Base-by-base conservation (phyloP, 306 rosid genomes). In the Purshia tridentata region DNA sequence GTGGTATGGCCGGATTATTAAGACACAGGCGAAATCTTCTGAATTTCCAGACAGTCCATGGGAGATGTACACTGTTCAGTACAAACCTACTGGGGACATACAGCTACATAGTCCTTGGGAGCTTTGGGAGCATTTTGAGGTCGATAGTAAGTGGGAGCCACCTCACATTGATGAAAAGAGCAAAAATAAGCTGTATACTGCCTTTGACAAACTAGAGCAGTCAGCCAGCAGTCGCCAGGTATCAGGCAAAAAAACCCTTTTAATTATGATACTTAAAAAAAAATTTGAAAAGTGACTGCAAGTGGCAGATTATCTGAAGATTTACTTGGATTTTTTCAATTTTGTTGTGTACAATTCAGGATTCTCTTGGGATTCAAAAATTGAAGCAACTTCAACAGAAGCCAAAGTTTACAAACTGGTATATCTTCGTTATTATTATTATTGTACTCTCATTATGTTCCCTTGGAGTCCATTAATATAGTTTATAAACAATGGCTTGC, bases 41-140 rank as follows among this genome's bases (percentile, higher is more conserved):
- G 97, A 90, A 57, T 95, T 88, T 72, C 96, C 88, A 4, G 99
- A 91, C 39, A 88, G 97, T 85, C 98, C 99, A 53, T 95, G 99
- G 99, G 99, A 95, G 81, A 90, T 84, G 72, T 92, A 81, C 69
- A 81, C 82, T 51, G 81, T 95, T 73, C 87, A 76, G 77, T 95
- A 95, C 88, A 91, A 81, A 82, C 83, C 77, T 41, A 88, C 84
- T 47, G 50, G 86, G 29, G 98, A 86, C 45, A 81, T 81, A 45
- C 96, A 88, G 78, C 75, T 80, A 46, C 99, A 95, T 71, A 95
- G 99, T 85, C 99, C 99, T 55, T 95, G 99, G 99, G 99, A 95
- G 89, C 98, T 95, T 56, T 95, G 99, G 99, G 99, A 95, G 89
- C 98, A 91, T 56, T 90, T 85, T 80, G 98, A 91, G 67, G 78